Base-by-base conservation (phyloP, 345 rosid species). In the Chamaenerion angustifolium region DNA sequence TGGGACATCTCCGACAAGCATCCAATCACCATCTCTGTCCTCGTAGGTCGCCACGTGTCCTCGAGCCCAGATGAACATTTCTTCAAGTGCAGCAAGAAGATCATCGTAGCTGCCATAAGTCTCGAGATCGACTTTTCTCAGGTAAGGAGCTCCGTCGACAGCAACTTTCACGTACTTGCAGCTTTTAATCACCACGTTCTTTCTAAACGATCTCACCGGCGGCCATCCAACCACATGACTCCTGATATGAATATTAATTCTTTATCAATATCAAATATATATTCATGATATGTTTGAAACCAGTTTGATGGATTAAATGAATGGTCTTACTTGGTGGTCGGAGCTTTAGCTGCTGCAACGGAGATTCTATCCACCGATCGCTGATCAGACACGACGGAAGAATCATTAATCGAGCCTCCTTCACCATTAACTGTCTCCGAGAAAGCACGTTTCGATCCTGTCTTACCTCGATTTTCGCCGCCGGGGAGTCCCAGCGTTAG, bases 11-110 rank as follows among this genome's bases (percentile, higher is more conserved):
- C 88, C 93, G 16, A 75, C 68, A 31, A 82, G 40, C 95, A 86
- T 82, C 95, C 80, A 82, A 18, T 86, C 95, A 16, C 92, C 83
- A 42, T 86, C 95, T 52, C 73, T 82, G 56, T 82, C 95, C 49
- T 82, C 82, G 43, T 74, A 86, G 23, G 78, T 80, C 8, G 85
- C 76, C 47, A 76, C 71, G 62, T 71, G 69, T 52, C 82, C 92
- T 9, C 48, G 50, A 19, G 75, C 56, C 6, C 67, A 59, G 16
- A 78, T 67, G 67, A 83, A 83, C 80, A 80, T 56, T 50, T 68
- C 62, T 63, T 71, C 74, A 2, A 83, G 60, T 31, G 79, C 79
- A 17, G 23, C 19, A 54, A 76, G 49, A 1, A 80, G 77, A 25
- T 77, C 62, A 16, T 59, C 59, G 54, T 80, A 80, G 37, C 73